These are phyloP conservation scores for Craspedostauros australis DNA, from an alignment of 108 stramenopile species.

Conservation along the genomic window DNA sequence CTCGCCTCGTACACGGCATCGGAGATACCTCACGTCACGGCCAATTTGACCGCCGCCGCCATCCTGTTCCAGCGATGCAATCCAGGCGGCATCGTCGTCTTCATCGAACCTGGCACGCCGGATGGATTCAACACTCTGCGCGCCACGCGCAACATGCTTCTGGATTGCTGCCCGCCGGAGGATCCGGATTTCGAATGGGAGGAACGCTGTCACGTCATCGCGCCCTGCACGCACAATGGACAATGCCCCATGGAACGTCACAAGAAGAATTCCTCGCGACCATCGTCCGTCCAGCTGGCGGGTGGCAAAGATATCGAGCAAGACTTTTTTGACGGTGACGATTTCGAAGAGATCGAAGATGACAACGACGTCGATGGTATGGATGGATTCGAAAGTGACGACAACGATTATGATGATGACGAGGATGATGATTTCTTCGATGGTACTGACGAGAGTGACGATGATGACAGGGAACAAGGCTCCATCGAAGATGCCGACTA, in stretches of 20 bases:
- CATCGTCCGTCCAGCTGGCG: too few species aligned
- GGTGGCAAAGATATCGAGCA: conserved; percentile 29
- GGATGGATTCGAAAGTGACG: too few species aligned
- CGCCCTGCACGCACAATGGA: conserved; percentile 81
- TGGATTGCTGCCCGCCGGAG: conserved; percentile 70
- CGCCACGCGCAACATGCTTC: conserved; percentile 68
- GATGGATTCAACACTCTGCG: conserved; percentile 76
- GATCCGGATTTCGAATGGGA: conserved; percentile 27
- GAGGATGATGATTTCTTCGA: too few species aligned
- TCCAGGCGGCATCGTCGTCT: conserved; percentile 60
- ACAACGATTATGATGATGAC: too few species aligned
- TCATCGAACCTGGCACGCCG: conserved; percentile 83
- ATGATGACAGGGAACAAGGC: conserved; percentile 22
- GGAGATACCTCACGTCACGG: conserved; percentile 53
- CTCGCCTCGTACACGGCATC: conserved; percentile 58
- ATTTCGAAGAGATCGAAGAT: conserved; percentile 16
- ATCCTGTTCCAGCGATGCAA: conserved; percentile 65
- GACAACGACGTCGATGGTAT: conserved; percentile 10
- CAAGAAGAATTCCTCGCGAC: conserved; percentile 36
- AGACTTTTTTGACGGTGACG: conserved; percentile 9
- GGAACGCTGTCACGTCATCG: conserved; percentile 68
- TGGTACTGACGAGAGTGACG: too few species aligned
- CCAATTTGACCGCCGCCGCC: conserved; percentile 53
- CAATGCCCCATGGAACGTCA: conserved; percentile 72
- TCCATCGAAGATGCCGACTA: conserved; percentile 22